Evolutionary conservation across 139 green algal genomes (phyloP).

Genomic region (Asterochloris erici): DNA sequence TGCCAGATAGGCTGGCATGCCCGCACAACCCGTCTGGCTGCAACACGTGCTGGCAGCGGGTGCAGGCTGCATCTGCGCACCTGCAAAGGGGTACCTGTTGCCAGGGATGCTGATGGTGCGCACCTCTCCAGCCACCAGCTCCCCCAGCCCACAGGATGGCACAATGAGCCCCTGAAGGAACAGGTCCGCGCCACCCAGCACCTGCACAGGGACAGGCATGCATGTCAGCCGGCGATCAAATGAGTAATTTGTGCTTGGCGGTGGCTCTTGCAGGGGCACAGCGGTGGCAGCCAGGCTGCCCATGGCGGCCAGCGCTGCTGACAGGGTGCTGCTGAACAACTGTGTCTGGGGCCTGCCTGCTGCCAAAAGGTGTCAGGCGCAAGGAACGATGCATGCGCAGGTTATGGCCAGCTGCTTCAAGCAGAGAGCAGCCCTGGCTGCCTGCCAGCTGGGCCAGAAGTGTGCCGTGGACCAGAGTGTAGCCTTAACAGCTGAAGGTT

Average conservation of each 20-base stretch:
- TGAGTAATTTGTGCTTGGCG: not conserved
- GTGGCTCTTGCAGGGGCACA: not conserved
- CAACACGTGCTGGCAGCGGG: no score
- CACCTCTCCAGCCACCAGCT: constrained; percentile 11
- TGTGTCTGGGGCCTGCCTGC: not conserved
- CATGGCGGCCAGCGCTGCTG: not conserved
- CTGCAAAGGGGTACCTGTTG: constrained; percentile 23
- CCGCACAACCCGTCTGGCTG: no score
- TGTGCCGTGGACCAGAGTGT: no score
- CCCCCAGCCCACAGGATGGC: constrained; percentile 9
- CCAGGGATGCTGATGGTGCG: constrained; percentile 2
- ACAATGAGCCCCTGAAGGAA: constrained; percentile 33
- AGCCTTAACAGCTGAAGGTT: not conserved
- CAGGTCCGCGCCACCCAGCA: constrained; percentile 30
- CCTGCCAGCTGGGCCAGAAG: no score
- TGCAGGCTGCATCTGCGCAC: constrained; percentile 5
- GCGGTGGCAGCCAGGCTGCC: no score
- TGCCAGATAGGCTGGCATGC: no score
- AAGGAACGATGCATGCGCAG: no score
- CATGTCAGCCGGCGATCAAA: not conserved
- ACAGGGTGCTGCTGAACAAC: not conserved
- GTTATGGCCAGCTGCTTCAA: no score
- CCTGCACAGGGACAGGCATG: constrained; percentile 9
- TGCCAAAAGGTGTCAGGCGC: no score
- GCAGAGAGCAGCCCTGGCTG: no score